These are phyloP conservation scores for Phytophthora citrophthora DNA, from an alignment of 352 stramenopile species.

Conservation along the genomic window DNA sequence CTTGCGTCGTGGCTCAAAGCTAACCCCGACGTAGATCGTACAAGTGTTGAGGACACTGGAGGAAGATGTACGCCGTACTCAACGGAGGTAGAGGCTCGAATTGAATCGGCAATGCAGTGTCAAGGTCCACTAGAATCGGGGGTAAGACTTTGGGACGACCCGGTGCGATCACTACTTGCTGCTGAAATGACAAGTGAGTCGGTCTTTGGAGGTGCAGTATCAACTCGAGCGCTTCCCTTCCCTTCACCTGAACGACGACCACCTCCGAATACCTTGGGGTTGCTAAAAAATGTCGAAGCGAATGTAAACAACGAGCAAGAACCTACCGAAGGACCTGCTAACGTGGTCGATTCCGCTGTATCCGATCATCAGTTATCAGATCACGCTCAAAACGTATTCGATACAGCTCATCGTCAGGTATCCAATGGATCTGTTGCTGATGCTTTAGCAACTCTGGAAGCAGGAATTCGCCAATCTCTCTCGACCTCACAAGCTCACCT, in stretches of 20 bases:
- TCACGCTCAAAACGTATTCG: slow-evolving; percentile 27
- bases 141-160: slow-evolving; percentile 49
- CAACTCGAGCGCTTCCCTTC: slow-evolving; percentile 45
- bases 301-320: neutral
- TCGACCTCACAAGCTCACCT: slow-evolving; percentile 30
- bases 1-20: slow-evolving; percentile 26
- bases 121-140: slow-evolving; percentile 13
- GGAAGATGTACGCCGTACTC: slow-evolving; percentile 29
- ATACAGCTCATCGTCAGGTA: slow-evolving; percentile 14
- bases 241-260: neutral
- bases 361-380: slow-evolving; percentile 9
- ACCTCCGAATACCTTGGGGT: neutral
- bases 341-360: neutral
- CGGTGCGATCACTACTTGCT: slow-evolving; percentile 55
- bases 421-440: slow-evolving; percentile 35
- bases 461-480: slow-evolving; percentile 53
- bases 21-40: slow-evolving; percentile 13
- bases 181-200: slow-evolving; percentile 63
- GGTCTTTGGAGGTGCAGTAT: slow-evolving; percentile 51
- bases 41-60: slow-evolving; percentile 2
- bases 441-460: slow-evolving; percentile 51
- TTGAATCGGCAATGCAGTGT: slow-evolving; percentile 40
- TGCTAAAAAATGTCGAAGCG: neutral
- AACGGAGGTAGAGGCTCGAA: slow-evolving; percentile 42
- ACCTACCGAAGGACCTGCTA: neutral